Evolutionary conservation across 179 eudicot genomes (phyloP), one percentile per base, ranked within the genome.

Genomic region (Drosera spatulata): DNA sequence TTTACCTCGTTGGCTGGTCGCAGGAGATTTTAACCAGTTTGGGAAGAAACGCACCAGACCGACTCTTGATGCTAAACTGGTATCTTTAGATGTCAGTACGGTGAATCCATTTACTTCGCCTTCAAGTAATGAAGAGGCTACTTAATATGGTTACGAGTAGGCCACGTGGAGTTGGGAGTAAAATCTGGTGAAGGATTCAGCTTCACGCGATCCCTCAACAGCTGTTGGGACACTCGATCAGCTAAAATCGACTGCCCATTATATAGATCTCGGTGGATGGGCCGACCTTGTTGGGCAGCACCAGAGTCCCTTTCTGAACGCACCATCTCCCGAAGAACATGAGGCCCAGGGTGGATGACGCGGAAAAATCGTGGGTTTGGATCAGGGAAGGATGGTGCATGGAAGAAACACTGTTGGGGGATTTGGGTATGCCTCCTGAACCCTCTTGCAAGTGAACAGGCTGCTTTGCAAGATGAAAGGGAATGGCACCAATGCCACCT

Each of bases 211-310:
- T 84, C 87, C 76, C 78, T 77, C 56, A 80, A 55, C 14, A 85
- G 82, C 77, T 85, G 95, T 76, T 81, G 93, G 51, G 88, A 79
- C 40, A 85, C 97, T 39, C 85, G 79, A 73, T 83, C 88, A 62
- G 86, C 90, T 73, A 83, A 80, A 40, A 78, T 72, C 7, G 79
- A 77, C 62, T 75, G 95, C 53, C 86, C 82, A 58, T 85, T 80
- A 57, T 71, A 69, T 33, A 45, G 55, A 67, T 79, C 79, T 53
- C 73, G 72, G 42, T 77, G 72, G 53, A 60, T 58, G 38, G 73
- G 71, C 53, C 77, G 65, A 59, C 75, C 78, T 51, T 71, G 66
- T 46, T 74, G 81, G 54, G 75, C 78, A 45, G 67, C 70, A 53
- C 56, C 66, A 60, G 50, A 39, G 58, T 66, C 82, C 58, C 59